Base-by-base conservation (phyloP, 495 filamentous ascomycete genomes). In the Podospora tetraspora region DNA sequence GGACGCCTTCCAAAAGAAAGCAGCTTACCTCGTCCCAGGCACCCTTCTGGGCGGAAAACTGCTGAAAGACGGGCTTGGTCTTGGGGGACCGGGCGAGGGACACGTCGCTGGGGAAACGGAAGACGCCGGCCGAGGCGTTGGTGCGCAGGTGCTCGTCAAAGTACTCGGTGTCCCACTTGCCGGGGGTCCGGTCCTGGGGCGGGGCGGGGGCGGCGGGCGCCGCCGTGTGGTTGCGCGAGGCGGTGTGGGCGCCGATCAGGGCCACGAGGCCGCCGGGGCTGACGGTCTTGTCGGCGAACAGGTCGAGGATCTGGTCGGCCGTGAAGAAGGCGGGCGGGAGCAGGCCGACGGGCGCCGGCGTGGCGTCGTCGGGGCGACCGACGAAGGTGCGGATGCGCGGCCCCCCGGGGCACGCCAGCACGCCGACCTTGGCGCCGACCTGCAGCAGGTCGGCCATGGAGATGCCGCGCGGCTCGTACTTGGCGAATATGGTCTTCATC, bases 231-330 rank as follows among this genome's bases (percentile, higher is more conserved):
- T 82, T 79, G 61, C 79, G 78, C 27, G 68, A 72, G 13, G 74
- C 75, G 16, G 80, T 80, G 69, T 84, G 81, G 3, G 81, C 81
- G 57, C 81, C 81, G 2, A 84, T 66, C 24, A 84, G 74, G 16
- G 80, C 80, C 4, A 79, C 78, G 0, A 84, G 71, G 52, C 74
- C 76, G 62, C 77, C 75, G 27, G 80, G 66, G 65, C 72, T 71
- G 63, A 84, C 76, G 3, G 79, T 81, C 73, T 84, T 84, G 52
- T 78, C 75, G 29, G 66, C 60, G 66, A 82, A 84, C 21, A 84
- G 73, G 60, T 72, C 70, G 68, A 81, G 77, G 25, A 84, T 69
- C 22, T 61, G 69, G 56, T 79, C 76, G 13, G 80, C 76, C 0
- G 64, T 62, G 63, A 68, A 67, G 61, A 62, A 71, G 29, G 73